Conservation (phyloP, 192 early-diverging fungal species). For the Helicostylum pulchrum region DNA sequence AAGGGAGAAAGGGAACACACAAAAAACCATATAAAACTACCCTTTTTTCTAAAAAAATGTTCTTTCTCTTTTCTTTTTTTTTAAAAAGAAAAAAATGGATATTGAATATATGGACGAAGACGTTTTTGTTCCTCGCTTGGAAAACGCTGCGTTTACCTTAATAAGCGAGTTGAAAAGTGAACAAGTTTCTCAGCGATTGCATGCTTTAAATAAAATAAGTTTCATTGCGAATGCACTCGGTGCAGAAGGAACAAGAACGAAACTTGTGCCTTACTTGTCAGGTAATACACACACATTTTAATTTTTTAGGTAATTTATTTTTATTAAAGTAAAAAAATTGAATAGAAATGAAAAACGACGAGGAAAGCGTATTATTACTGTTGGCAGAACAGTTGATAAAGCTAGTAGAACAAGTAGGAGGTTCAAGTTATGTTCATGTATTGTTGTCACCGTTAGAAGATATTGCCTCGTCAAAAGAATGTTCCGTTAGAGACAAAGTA, state of each 20-base stretch:
- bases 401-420: constrained; percentile 93
- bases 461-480: constrained; percentile 93
- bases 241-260: constrained; percentile 85
- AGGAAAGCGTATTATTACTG: constrained; percentile 91
- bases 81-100: not conserved
- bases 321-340: not conserved
- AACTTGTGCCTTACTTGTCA: constrained; percentile 96
- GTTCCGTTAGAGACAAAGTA: constrained; percentile 94
- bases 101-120: constrained; percentile 27
- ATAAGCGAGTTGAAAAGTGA: constrained; percentile 93
- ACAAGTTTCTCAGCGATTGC: constrained; percentile 75
- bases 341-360: constrained; percentile 96
- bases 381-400: constrained; percentile 90
- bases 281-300: constrained; percentile 43
- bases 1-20: no score
- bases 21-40: not conserved
- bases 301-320: not conserved
- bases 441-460: constrained; percentile 89
- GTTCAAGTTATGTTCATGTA: constrained; percentile 78
- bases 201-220: constrained; percentile 74
- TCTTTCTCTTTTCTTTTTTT: no score
- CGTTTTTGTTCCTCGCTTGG: constrained; percentile 30
- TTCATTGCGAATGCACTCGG: constrained; percentile 94
- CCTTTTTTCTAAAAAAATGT: no score
- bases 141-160: constrained; percentile 82